phyloP scores from a whole-genome alignment of 257 asterid genomes.

The Solanum pinnatisectum region DNA sequence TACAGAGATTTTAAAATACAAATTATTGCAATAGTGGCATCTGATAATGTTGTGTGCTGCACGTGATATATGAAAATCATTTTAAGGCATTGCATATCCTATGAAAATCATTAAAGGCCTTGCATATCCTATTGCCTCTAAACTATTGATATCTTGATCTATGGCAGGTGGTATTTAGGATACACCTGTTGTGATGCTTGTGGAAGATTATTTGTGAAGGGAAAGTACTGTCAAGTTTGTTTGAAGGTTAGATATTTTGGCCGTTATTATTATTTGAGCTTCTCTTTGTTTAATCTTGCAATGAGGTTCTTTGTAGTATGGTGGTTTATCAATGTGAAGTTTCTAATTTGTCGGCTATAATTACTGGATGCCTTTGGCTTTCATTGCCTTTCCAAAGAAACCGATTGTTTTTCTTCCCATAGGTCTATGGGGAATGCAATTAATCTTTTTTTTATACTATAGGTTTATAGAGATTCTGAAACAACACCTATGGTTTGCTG shows the following conservation, averaged over 20 bases:
- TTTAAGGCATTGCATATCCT: background rate
- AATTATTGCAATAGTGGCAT: background rate
- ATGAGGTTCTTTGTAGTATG: background rate
- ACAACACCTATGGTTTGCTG: conserved; percentile 99
- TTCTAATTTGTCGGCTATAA: background rate
- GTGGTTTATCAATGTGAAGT: background rate
- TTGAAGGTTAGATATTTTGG: conserved; percentile 53
- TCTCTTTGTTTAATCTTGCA: background rate
- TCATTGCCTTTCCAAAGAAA: background rate
- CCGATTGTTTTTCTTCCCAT: background rate
- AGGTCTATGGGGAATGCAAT: background rate
- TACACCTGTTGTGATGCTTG: conserved; percentile 99
- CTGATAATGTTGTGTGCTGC: background rate
- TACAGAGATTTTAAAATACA: background rate
- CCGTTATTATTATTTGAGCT: background rate
- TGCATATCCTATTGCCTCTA: background rate
- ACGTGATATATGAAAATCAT: background rate
- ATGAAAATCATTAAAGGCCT: background rate
- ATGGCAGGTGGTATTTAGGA: conserved; percentile 94
- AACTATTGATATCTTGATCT: conserved; percentile 1
- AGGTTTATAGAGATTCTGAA: conserved; percentile 99
- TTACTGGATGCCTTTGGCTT: background rate
- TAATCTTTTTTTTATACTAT: conserved; percentile 16
- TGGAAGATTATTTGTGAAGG: conserved; percentile 91
- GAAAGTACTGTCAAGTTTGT: conserved; percentile 96